These are phyloP conservation scores for Chalara sp. DNA, from an alignment of 2,329 filamentous ascomycete species.

Conservation along the genomic window DNA sequence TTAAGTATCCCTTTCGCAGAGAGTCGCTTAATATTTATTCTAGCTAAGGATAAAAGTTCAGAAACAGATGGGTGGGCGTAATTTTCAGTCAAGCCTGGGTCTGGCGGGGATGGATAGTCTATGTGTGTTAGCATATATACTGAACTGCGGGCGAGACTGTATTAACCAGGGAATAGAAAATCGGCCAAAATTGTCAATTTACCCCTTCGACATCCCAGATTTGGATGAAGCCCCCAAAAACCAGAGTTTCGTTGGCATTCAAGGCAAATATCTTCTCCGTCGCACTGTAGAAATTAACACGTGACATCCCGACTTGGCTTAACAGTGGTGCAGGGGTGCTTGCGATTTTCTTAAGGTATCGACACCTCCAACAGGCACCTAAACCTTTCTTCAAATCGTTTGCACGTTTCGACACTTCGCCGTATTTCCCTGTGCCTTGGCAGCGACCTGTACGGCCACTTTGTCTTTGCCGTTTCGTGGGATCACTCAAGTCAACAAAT, in stretches of 20 bases:
- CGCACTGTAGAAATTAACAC: slow-evolving; percentile 3
- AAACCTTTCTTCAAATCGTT: slow-evolving; percentile 2
- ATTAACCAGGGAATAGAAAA: slow-evolving; percentile 6
- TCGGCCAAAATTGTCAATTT: slow-evolving; percentile 2
- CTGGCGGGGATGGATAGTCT: slow-evolving; percentile 1
- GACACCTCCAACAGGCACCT: slow-evolving; percentile 6
- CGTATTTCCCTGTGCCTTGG: slow-evolving; percentile 4
- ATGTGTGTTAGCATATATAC: neutral
- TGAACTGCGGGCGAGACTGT: neutral
- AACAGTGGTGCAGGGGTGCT: neutral
- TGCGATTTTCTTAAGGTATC: slow-evolving; percentile 6
- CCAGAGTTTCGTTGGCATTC: slow-evolving; percentile 4
- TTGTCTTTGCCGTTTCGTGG: slow-evolving; percentile 5
- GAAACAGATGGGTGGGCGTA: neutral
- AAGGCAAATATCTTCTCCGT: slow-evolving; percentile 2
- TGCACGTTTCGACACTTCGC: slow-evolving; percentile 3
- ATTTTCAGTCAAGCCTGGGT: neutral
- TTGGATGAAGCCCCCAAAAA: slow-evolving; percentile 8
- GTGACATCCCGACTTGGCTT: neutral
- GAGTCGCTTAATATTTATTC: slow-evolving; percentile 1
- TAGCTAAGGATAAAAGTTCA: neutral
- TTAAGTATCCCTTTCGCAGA: slow-evolving; percentile 1
- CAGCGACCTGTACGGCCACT: slow-evolving; percentile 1
- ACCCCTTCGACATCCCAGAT: slow-evolving; percentile 5
- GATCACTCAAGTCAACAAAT: slow-evolving; percentile 4